phyloP scores from a whole-genome alignment of 2,329 filamentous ascomycete genomes.

The Aspergillus nomiae region DNA sequence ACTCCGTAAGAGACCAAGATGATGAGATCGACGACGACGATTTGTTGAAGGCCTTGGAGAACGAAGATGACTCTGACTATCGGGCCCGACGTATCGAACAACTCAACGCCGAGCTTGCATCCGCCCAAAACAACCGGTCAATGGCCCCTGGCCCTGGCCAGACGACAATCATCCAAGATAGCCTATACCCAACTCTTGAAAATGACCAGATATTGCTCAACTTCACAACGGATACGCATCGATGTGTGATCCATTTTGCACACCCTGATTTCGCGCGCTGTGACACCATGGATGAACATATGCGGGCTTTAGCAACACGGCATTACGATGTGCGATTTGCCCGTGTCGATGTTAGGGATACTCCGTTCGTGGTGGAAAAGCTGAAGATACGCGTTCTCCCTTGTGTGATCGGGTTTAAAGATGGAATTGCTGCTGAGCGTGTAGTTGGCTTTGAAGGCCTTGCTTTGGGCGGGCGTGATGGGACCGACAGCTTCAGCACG shows the following conservation, averaged over 20 bases:
- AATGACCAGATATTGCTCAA: slow-evolving; percentile 61
- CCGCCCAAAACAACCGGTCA: slow-evolving; percentile 45
- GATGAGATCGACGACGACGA: slow-evolving; percentile 60
- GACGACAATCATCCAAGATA: slow-evolving; percentile 24
- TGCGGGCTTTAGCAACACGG: slow-evolving; percentile 47
- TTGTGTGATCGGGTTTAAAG: slow-evolving; percentile 52
- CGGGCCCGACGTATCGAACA: slow-evolving; percentile 61
- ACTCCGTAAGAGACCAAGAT: slow-evolving; percentile 30
- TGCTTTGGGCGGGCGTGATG: slow-evolving; percentile 40
- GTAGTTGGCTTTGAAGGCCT: slow-evolving; percentile 53
- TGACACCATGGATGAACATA: slow-evolving; percentile 62
- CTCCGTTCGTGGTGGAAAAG: slow-evolving; percentile 52
- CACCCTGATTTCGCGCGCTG: slow-evolving; percentile 66
- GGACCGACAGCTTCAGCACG: slow-evolving; percentile 42
- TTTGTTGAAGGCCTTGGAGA: slow-evolving; percentile 59
- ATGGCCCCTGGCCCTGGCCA: slow-evolving; percentile 13
- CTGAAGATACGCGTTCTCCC: slow-evolving; percentile 49
- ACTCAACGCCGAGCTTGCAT: slow-evolving; percentile 58
- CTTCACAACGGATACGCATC: slow-evolving; percentile 60
- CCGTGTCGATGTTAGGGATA: slow-evolving; percentile 47
- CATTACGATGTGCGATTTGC: slow-evolving; percentile 49
- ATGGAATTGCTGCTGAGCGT: slow-evolving; percentile 47
- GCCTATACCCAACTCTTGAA: slow-evolving; percentile 40
- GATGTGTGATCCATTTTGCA: slow-evolving; percentile 65
- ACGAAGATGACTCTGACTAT: slow-evolving; percentile 56